phyloP scores from a whole-genome alignment of 805 yeast species.

The Barnettozyma sucrosica region DNA sequence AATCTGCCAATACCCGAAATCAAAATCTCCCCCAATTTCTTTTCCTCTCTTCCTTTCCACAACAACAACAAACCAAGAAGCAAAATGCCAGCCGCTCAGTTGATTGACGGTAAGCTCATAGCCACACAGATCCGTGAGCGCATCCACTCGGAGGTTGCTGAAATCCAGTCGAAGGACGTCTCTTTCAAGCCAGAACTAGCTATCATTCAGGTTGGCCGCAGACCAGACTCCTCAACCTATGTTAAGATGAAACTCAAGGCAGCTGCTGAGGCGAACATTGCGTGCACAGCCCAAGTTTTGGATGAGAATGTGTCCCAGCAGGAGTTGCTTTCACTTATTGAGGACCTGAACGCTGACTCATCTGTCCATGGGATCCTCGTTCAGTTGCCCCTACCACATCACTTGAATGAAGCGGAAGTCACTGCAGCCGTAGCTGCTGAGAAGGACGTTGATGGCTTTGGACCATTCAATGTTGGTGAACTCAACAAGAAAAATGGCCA shows the following conservation, averaged over 20 bases:
- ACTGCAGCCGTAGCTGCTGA: slow-evolving; percentile 60
- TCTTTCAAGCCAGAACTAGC: slow-evolving; percentile 71
- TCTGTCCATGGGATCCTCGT: slow-evolving; percentile 67
- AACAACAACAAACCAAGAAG: not conserved
- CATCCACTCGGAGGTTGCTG: slow-evolving; percentile 44
- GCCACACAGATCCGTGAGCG: slow-evolving; percentile 45
- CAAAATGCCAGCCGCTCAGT: slow-evolving; percentile 5
- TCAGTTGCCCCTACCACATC: slow-evolving; percentile 72
- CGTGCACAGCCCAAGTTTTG: slow-evolving; percentile 53
- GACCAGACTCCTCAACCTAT: slow-evolving; percentile 78
- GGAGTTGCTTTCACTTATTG: slow-evolving; percentile 48
- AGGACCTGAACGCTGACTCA: slow-evolving; percentile 50
- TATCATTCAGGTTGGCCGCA: slow-evolving; percentile 73
- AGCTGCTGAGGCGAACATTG: slow-evolving; percentile 62
- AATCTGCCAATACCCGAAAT: not conserved
- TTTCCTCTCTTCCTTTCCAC: not conserved
- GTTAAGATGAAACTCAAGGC: slow-evolving; percentile 78
- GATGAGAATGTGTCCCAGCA: slow-evolving; percentile 52
- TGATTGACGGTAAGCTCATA: slow-evolving; percentile 56
- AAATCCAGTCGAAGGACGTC: slow-evolving; percentile 35
- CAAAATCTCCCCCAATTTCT: not conserved
- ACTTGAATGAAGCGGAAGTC: slow-evolving; percentile 58
- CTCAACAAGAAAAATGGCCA: slow-evolving; percentile 65
- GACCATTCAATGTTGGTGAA: slow-evolving; percentile 73
- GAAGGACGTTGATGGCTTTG: slow-evolving; percentile 84